Conservation (phyloP, 2,329 filamentous ascomycete genomes). For the Paraphoma chrysanthemicola region DNA sequence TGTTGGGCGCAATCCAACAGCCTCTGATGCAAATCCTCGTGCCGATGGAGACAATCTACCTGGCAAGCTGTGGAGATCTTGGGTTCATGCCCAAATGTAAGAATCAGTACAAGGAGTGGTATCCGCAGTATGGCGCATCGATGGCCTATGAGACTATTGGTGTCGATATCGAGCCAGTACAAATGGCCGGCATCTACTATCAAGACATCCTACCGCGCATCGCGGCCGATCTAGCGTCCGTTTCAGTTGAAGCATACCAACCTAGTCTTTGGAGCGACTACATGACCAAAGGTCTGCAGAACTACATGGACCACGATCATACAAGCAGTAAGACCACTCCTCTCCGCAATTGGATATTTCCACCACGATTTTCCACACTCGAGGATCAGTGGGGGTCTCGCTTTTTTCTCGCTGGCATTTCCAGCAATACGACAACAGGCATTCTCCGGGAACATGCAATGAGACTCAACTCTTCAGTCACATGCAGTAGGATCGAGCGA, state of each 20-base stretch:
- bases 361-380: background rate
- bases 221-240: background rate
- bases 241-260: background rate
- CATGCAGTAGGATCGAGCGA: conserved; percentile 1
- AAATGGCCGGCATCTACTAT: conserved; percentile 6
- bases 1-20: conserved; percentile 4
- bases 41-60: background rate
- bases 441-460: conserved; percentile 14
- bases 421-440: conserved; percentile 7
- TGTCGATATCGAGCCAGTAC: conserved; percentile 12
- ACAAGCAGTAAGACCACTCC: background rate
- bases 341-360: background rate
- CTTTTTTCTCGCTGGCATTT: conserved; percentile 1
- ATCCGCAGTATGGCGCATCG: background rate
- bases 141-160: background rate
- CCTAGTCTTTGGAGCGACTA: background rate
- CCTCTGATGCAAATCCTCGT: conserved; percentile 8
- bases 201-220: background rate
- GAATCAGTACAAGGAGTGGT: background rate
- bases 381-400: background rate
- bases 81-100: background rate
- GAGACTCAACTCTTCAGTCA: conserved; percentile 11
- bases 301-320: background rate
- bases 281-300: background rate
- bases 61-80: background rate